These are phyloP conservation scores for Polygonum maritimum DNA, from an alignment of 148 eudicot genomes.

Conservation along the genomic window DNA sequence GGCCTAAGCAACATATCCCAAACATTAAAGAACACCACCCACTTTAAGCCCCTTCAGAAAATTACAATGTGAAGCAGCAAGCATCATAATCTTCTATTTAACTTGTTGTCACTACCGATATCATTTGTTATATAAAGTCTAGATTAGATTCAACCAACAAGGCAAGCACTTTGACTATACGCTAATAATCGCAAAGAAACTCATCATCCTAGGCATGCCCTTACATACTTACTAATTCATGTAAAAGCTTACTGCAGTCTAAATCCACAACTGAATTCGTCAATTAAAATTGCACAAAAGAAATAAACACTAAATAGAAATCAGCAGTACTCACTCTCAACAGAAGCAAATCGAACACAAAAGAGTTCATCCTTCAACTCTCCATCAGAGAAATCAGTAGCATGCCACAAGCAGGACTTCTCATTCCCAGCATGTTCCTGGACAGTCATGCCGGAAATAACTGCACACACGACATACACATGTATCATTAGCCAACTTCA, in stretches of 20 bases:
- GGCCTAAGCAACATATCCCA: neutral
- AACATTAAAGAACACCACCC: neutral
- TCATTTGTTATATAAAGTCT: neutral
- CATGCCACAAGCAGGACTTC: conserved; percentile 96
- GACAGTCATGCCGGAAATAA: conserved; percentile 57
- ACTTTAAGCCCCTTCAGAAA: neutral
- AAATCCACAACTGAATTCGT: neutral
- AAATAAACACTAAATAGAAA: neutral
- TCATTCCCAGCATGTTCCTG: conserved; percentile 97
- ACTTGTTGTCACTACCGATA: neutral
- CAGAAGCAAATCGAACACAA: conserved; percentile 56
- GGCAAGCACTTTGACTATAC: neutral
- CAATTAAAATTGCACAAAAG: neutral
- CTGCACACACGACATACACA: conserved; percentile 20
- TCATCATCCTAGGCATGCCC: neutral
- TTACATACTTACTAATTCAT: neutral
- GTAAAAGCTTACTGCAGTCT: neutral
- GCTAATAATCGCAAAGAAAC: neutral
- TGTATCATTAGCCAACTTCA: neutral
- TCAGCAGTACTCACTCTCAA: conserved; percentile 54
- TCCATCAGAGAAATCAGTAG: conserved; percentile 79
- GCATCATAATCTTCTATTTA: neutral
- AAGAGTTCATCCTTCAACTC: conserved; percentile 87
- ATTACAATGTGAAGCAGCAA: neutral
- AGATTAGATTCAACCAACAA: neutral